phyloP scores from a whole-genome alignment of 257 asterid species.

The Lavandula angustifolia region DNA sequence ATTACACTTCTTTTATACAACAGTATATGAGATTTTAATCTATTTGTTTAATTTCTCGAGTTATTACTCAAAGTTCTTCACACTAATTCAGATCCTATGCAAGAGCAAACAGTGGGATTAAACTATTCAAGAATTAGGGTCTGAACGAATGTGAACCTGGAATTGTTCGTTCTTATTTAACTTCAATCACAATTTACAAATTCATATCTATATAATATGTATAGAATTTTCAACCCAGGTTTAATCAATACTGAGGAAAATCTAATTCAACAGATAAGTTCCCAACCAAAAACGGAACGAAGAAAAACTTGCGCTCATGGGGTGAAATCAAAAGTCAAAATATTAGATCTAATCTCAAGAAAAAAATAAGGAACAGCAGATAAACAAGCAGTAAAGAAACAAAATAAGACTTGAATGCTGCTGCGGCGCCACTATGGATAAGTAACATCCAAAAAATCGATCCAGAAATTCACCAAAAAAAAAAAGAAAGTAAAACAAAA shows the following conservation, averaged over 20 bases:
- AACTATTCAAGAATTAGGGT: too few relatives aligned
- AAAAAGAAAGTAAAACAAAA: background rate
- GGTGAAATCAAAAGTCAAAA: background rate
- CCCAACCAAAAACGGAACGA: background rate
- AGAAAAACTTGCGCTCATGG: background rate
- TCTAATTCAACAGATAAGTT: constrained; percentile 1
- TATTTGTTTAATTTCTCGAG: background rate
- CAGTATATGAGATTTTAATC: background rate
- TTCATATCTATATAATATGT: background rate
- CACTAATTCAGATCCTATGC: background rate
- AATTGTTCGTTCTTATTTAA: background rate
- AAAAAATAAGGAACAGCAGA: background rate
- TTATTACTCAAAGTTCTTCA: background rate
- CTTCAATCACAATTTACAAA: background rate
- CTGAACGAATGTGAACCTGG: background rate
- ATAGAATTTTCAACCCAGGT: background rate
- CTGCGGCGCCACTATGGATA: constrained; percentile 45
- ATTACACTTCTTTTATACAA: background rate
- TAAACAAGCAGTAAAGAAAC: constrained; percentile 10
- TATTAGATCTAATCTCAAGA: constrained; percentile 19
- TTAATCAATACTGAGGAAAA: background rate
- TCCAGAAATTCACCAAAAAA: background rate
- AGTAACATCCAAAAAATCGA: constrained; percentile 44
- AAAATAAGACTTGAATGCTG: constrained; percentile 36
- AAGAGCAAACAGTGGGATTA: background rate